Evolutionary conservation across 768 basidiomycete genomes (phyloP), one percentile per base, ranked within the genome.

Genomic region (Boletus speciosus): DNA sequence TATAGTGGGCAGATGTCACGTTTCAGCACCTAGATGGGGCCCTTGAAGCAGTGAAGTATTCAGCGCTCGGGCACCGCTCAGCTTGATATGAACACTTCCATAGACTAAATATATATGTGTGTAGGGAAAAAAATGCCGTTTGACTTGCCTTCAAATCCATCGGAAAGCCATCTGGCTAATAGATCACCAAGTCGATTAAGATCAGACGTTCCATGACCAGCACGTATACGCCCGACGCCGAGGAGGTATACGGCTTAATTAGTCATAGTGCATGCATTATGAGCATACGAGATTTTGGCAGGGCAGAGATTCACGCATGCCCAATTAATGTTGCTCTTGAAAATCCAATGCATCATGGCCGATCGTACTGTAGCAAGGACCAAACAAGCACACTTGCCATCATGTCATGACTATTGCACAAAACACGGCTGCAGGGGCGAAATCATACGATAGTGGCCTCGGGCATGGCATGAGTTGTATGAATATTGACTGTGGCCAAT

Each of bases 1-100:
- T 31, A 31, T 34, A 47, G 52, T 47, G 41, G 52, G 39, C 27
- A 60, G 52, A 51, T 43, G 34, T 44, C 23, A 29, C 37, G 27
- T 34, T 40, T 52, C 37, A 40, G 23, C n/a, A 53, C 29, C 34
- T 23, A 35, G 47, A 47, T 3, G 25, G 10, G 8, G 8, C 25
- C 25, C 35, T 27, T 16, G 35, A 5, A n/a, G 47, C n/a, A 27
- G 23, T 37, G 31, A 53, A 16, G n/a, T 34, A 55, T 44, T 29
- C 32, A 23, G 23, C n/a, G 15, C 36, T 32, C 23, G 46, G 46
- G 32, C 32, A 19, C 16, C 12, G 25, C n/a, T 14, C 27, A 29
- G 27, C 25, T 35, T 7, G 21, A 12, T 46, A 37, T 41, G 36
- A 25, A 23, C 21, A 12, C 11, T 40, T 23, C 15, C 10, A 16